Evolutionary conservation across 129 eudicot species (phyloP).

Genomic region (Flaveria trinervia): DNA sequence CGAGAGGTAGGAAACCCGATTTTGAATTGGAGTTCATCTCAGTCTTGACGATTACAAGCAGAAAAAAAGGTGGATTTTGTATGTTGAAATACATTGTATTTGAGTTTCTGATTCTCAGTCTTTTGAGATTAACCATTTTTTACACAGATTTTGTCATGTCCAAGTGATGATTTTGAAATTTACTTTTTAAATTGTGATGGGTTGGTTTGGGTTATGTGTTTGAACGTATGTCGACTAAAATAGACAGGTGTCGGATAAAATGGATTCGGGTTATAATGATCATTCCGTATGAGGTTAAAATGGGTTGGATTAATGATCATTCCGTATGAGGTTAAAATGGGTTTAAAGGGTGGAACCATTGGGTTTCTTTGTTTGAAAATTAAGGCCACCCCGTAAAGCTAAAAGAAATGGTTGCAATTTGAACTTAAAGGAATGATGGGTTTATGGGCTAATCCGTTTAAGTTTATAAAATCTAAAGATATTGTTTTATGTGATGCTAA

Average conservation of each 20-base stretch:
- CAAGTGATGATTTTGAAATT: not conserved
- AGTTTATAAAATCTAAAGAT: too few species aligned
- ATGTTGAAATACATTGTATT: constrained; percentile 36
- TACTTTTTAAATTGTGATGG: not conserved
- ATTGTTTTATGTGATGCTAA: too few species aligned
- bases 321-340: not conserved
- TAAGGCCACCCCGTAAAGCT: too few species aligned
- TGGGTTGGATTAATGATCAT: too few species aligned
- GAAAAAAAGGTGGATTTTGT: constrained; percentile 36
- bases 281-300: too few species aligned
- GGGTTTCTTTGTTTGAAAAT: too few species aligned
- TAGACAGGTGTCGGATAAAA: too few species aligned
- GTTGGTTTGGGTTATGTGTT: not conserved
- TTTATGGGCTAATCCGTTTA: too few species aligned
- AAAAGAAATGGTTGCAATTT: too few species aligned
- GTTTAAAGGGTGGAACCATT: too few species aligned
- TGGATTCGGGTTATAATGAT: not conserved
- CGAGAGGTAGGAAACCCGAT: constrained; percentile 42
- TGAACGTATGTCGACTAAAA: too few species aligned
- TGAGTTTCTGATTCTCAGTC: constrained; percentile 28
- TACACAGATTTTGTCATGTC: constrained; percentile 22
- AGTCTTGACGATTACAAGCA: constrained; percentile 37
- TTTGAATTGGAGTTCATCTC: constrained; percentile 37
- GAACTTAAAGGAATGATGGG: too few species aligned
- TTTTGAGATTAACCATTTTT: constrained; percentile 41